Conservation (phyloP, 495 filamentous ascomycete genomes). For the Rusavskia elegans region DNA sequence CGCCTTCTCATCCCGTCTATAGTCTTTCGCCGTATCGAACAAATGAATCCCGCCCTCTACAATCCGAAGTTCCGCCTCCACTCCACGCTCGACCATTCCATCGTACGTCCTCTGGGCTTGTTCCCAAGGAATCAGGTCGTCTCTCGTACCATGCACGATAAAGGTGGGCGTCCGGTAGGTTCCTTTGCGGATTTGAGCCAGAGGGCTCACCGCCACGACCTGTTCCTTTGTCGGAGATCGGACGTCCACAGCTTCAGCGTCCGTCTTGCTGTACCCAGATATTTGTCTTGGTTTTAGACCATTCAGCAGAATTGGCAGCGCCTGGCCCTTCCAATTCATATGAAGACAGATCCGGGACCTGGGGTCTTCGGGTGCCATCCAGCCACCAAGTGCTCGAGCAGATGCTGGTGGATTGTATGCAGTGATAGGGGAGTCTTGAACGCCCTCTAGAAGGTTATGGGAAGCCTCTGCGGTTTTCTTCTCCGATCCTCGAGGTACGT, state of each 20-base stretch:
- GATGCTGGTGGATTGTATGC: conserved; percentile 6
- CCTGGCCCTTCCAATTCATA: conserved; percentile 30
- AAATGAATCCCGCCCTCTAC: conserved; percentile 20
- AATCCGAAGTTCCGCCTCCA: conserved; percentile 16
- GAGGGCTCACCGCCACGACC: conserved; percentile 18
- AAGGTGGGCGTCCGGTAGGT: conserved; percentile 29
- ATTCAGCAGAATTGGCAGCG: conserved; percentile 23
- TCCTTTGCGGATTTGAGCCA: conserved; percentile 21
- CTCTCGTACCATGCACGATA: conserved; percentile 21
- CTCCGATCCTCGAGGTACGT: conserved; percentile 6
- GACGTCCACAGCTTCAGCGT: conserved; percentile 1
- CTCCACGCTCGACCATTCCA: conserved; percentile 14
- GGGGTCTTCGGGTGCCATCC: conserved; percentile 20
- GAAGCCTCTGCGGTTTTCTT: neutral
- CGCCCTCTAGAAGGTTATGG: neutral
- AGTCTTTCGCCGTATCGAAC: conserved; percentile 17
- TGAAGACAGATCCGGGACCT: conserved; percentile 24
- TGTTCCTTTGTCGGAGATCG: conserved; percentile 10
- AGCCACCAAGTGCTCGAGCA: conserved; percentile 10
- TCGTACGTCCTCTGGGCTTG: conserved; percentile 20
- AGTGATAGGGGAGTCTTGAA: conserved; percentile 12
- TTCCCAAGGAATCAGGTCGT: conserved; percentile 30
- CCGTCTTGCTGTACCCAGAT: neutral
- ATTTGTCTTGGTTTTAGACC: conserved; percentile 9
- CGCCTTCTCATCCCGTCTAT: conserved; percentile 8